phyloP scores from a whole-genome alignment of 495 filamentous ascomycete genomes.

The Annulohypoxylon nitens region DNA sequence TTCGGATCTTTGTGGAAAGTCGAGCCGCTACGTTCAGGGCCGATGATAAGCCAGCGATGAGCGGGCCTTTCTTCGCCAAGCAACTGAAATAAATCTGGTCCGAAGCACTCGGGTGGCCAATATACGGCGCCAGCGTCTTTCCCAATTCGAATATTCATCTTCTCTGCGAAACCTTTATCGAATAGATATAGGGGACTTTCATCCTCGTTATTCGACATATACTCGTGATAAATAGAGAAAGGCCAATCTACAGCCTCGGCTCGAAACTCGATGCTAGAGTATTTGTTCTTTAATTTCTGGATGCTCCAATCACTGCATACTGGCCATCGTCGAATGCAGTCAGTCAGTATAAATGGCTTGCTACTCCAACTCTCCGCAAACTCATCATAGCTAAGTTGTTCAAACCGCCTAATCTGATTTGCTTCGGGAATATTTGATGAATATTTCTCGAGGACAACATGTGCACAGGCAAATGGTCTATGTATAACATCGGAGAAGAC shows the following conservation, averaged over 20 bases:
- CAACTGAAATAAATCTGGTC: conserved; percentile 86
- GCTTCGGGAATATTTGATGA: conserved; percentile 74
- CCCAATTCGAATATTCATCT: conserved; percentile 80
- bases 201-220: conserved; percentile 85
- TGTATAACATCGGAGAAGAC: conserved; percentile 94
- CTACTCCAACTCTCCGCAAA: conserved; percentile 82
- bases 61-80: conserved; percentile 86
- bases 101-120: conserved; percentile 89
- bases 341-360: conserved; percentile 88
- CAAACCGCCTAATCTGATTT: conserved; percentile 80
- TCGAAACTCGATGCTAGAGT: conserved; percentile 77
- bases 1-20: conserved; percentile 92
- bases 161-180: conserved; percentile 86
- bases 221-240: conserved; percentile 80
- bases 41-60: conserved; percentile 92
- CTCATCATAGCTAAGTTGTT: conserved; percentile 75
- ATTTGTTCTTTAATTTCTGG: conserved; percentile 70
- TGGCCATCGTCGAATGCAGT: conserved; percentile 87
- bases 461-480: conserved; percentile 90
- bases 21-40: conserved; percentile 89
- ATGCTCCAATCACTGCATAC: conserved; percentile 81
- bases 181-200: conserved; percentile 96
- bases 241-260: conserved; percentile 97
- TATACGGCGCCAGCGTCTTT: conserved; percentile 70
- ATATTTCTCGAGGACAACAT: conserved; percentile 76